Evolutionary conservation across 306 rosid genomes (phyloP).

Genomic region (Adenanthera pavonina): DNA sequence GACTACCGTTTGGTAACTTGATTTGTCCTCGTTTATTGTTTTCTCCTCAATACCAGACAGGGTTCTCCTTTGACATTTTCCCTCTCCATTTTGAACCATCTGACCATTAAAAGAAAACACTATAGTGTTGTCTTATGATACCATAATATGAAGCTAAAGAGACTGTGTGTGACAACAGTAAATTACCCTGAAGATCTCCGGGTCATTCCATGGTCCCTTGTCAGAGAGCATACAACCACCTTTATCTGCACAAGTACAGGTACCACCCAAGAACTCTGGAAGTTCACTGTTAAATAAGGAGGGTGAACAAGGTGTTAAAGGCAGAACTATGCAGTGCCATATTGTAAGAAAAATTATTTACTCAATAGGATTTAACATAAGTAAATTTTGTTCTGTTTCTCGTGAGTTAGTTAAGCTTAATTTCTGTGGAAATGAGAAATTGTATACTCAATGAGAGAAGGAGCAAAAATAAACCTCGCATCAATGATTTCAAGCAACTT

Average conservation of each 20-base stretch:
- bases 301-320: conserved; percentile 13
- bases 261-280: conserved; percentile 92
- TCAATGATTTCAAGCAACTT: conserved; percentile 94
- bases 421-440: conserved; percentile 12
- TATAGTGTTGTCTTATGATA: conserved; percentile 17
- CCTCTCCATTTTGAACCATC: conserved; percentile 90
- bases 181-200: conserved; percentile 78
- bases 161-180: not conserved
- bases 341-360: not conserved
- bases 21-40: conserved; percentile 65
- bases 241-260: conserved; percentile 87
- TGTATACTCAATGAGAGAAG: not conserved
- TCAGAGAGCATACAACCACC: conserved; percentile 98
- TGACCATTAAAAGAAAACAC: conserved; percentile 44
- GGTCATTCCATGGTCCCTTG: conserved; percentile 98
- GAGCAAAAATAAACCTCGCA: conserved; percentile 57
- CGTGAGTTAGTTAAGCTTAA: conserved; percentile 1
- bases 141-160: not conserved
- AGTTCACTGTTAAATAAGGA: conserved; percentile 72
- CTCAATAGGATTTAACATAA: not conserved
- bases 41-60: conserved; percentile 63
- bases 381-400: conserved; percentile 5
- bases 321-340: not conserved
- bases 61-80: conserved; percentile 52
- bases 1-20: conserved; percentile 49